Conservation (phyloP, 768 basidiomycete genomes). For the Leccinum boreale region DNA sequence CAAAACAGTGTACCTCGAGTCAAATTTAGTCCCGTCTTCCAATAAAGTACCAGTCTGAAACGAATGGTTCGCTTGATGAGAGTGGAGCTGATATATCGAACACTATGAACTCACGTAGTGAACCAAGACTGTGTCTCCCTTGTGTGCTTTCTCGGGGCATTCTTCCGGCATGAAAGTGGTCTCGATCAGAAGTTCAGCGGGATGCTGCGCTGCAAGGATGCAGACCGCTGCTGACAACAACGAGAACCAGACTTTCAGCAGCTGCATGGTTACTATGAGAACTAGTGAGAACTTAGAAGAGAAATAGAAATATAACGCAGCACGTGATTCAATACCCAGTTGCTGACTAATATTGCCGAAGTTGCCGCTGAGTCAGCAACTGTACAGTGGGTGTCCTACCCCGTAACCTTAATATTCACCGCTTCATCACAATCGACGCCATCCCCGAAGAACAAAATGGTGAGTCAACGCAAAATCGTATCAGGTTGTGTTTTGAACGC, state of each 20-base stretch:
- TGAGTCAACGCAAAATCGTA: slow-evolving; percentile 26
- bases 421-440: slow-evolving; percentile 24
- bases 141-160: slow-evolving; percentile 52
- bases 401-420: slow-evolving; percentile 34
- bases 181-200: slow-evolving; percentile 58
- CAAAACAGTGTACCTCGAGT: slow-evolving; percentile 62
- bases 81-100: not conserved
- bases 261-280: slow-evolving; percentile 41
- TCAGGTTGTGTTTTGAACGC: not conserved
- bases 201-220: slow-evolving; percentile 47
- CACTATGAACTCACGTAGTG: slow-evolving; percentile 64
- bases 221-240: slow-evolving; percentile 44
- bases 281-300: not conserved
- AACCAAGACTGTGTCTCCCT: slow-evolving; percentile 64
- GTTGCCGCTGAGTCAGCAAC: slow-evolving; percentile 34
- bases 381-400: slow-evolving; percentile 35
- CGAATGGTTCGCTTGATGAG: not conserved
- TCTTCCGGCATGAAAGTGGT: slow-evolving; percentile 56
- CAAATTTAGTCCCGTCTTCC: slow-evolving; percentile 77
- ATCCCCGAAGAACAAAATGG: slow-evolving; percentile 46
- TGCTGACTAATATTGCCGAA: slow-evolving; percentile 6
- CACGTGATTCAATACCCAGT: not conserved
- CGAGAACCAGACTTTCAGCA: slow-evolving; percentile 46
- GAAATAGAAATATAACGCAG: not conserved
- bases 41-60: slow-evolving; percentile 70